A percentile compares a stretch with the other conserved stretches of the same genome.
Evolutionary conservation across 257 asterid species (phyloP).

Genomic region (Petrea volubilis): DNA sequence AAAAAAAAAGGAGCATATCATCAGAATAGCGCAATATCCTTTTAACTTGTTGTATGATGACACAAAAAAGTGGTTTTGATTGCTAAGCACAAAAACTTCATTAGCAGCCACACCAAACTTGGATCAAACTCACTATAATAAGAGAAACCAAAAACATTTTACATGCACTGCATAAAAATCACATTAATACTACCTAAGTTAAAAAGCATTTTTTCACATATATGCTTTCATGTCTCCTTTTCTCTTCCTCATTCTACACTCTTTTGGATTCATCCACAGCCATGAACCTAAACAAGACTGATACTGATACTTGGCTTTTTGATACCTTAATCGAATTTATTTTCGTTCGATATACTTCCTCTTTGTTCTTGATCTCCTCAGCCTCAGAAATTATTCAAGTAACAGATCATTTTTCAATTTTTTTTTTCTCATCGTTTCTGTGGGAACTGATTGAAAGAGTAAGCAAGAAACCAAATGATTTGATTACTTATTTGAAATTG

Average conservation of each 20-base stretch:
- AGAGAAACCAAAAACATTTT: slow-evolving; percentile 28
- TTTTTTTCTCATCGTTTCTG: background rate
- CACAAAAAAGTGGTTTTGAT: slow-evolving; percentile 30
- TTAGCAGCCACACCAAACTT: slow-evolving; percentile 32
- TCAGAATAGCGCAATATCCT: slow-evolving; percentile 24
- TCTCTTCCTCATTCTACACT: slow-evolving; percentile 40
- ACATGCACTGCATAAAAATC: slow-evolving; percentile 10
- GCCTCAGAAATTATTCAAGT: slow-evolving; percentile 17
- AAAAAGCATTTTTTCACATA: background rate
- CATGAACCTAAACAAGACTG: slow-evolving; percentile 11
- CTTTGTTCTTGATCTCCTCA: background rate
- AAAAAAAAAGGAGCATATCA: slow-evolving; percentile 29
- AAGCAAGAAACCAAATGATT: too few species aligned
- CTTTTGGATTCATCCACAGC: slow-evolving; percentile 45
- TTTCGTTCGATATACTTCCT: background rate
- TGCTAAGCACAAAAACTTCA: slow-evolving; percentile 14
- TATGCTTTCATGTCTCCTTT: slow-evolving; percentile 38
- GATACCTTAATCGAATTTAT: background rate
- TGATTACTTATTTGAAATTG: background rate
- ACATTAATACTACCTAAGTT: slow-evolving; percentile 3
- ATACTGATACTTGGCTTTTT: slow-evolving; percentile 2
- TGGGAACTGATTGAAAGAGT: background rate
- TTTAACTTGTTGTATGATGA: slow-evolving; percentile 17
- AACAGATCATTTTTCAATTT: background rate
- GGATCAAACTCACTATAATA: slow-evolving; percentile 21